A percentile compares a stretch with the other conserved stretches of the same genome.
These are phyloP conservation scores for Plasmodium blacklocki DNA, from an alignment of 169 alveolate species.

Conservation along the genomic window DNA sequence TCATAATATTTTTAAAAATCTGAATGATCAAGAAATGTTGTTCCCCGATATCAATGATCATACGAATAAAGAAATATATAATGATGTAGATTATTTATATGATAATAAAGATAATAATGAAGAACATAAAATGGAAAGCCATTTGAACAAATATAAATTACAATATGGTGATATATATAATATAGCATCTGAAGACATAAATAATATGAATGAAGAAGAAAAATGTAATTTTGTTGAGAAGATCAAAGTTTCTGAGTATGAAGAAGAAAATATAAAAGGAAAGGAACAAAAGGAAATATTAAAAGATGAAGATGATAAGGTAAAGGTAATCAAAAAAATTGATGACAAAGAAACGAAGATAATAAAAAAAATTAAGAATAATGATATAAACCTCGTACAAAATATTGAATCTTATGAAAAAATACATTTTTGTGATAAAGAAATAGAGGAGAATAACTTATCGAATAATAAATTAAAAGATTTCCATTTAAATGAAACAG, in stretches of 20 bases:
- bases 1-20: conserved; percentile 43
- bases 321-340: background rate
- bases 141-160: too few relatives aligned
- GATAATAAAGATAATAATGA: background rate
- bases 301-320: background rate
- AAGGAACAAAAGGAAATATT: too few relatives aligned
- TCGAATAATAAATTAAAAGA: background rate
- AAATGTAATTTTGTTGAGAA: too few relatives aligned
- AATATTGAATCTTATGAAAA: background rate
- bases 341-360: too few relatives aligned
- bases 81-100: background rate
- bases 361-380: background rate
- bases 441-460: background rate
- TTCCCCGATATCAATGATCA: conserved; percentile 13
- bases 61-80: background rate
- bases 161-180: too few relatives aligned
- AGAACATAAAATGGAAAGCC: background rate
- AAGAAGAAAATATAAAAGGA: too few relatives aligned
- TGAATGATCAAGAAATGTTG: conserved; percentile 44
- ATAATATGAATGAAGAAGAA: too few relatives aligned
- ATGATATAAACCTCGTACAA: background rate
- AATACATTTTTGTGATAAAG: background rate
- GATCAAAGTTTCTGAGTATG: too few relatives aligned
- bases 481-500: conserved; percentile 15
- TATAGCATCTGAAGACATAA: too few relatives aligned